These are phyloP conservation scores for Starmera caribaea DNA, from an alignment of 805 yeast genomes.

Conservation along the genomic window DNA sequence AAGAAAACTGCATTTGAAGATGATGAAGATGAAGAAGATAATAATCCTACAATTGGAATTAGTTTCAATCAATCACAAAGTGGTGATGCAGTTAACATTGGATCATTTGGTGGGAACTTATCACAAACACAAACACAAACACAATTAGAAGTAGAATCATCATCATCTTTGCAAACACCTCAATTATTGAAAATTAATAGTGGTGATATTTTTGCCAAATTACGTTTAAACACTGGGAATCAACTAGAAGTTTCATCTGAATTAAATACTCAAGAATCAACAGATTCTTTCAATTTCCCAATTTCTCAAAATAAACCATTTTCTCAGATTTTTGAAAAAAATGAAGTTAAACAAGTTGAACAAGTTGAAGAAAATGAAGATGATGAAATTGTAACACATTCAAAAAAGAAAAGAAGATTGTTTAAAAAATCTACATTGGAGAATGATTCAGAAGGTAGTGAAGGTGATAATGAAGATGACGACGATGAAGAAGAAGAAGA, in stretches of 20 bases:
- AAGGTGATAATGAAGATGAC: slow-evolving; percentile 8
- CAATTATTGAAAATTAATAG: too few relatives aligned
- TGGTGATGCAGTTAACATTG: slow-evolving; percentile 8
- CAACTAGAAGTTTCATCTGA: too few relatives aligned
- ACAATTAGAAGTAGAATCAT: neutral
- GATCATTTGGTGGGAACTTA: slow-evolving; percentile 17
- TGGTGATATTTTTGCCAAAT: too few relatives aligned
- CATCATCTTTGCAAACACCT: too few relatives aligned
- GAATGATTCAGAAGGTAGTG: slow-evolving; percentile 8
- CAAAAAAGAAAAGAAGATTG: slow-evolving; percentile 4
- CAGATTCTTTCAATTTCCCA: too few relatives aligned
- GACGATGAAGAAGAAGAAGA: slow-evolving; percentile 17
- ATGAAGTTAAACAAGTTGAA: neutral
- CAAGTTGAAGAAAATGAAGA: slow-evolving; percentile 11
- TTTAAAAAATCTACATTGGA: slow-evolving; percentile 7
- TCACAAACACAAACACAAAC: slow-evolving; percentile 3
- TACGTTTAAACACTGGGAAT: too few relatives aligned
- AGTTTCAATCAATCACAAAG: neutral
- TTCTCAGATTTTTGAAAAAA: too few relatives aligned
- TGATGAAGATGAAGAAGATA: slow-evolving; percentile 1
- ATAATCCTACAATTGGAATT: neutral
- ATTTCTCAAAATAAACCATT: too few relatives aligned
- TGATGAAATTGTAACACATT: slow-evolving; percentile 8
- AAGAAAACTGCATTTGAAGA: slow-evolving; percentile 1
- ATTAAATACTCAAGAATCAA: too few relatives aligned